Evolutionary conservation across 345 rosid species (phyloP), one percentile per base, ranked within the genome.

Genomic region (Dovyalis caffra): DNA sequence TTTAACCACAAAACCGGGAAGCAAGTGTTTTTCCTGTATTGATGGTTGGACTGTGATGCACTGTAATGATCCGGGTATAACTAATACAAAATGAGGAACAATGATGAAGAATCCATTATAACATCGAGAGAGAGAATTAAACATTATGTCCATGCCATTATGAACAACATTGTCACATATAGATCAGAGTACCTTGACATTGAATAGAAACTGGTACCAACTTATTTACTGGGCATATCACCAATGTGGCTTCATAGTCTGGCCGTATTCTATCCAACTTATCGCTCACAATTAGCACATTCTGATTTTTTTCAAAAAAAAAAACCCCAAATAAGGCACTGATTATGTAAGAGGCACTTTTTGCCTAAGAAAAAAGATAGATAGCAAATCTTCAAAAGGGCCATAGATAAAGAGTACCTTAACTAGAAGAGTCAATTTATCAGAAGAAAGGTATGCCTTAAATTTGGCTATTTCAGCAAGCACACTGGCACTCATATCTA

Each of bases 261-360:
- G 90, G 93, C 40, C 83, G 80, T 60, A 88, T 82, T 37, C 49
- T 47, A 76, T 90, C 91, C 69, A 92, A 74, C 47, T 31, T 68
- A 62, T 43, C 32, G 57, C 82, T 79, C 85, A 81, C 86, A 75
- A 90, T 66, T 49, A 82, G 60, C 28, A 88, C 8, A 64, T 83
- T 79, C 91, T 62, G 65, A 14, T 11, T 12, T 43, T 43, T 0
- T 12, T 12, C n/a, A n/a, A n/a, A n/a, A 14, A 6, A 34, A 6
- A 45, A 68, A 75, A 57, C 75, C 20, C 26, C 14, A 72, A 53
- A 62, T 37, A 47, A 61, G 34, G 8, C 16, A 15, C 35, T 28
- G 64, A 74, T n/a, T 69, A 6, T 28, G 26, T 14, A 60, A 60
- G 64, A 60, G 31, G 64, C 64, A 25, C 29, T 23, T 60, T 28